Conservation (phyloP, 345 rosid genomes). For the Bruguiera sexangula region DNA sequence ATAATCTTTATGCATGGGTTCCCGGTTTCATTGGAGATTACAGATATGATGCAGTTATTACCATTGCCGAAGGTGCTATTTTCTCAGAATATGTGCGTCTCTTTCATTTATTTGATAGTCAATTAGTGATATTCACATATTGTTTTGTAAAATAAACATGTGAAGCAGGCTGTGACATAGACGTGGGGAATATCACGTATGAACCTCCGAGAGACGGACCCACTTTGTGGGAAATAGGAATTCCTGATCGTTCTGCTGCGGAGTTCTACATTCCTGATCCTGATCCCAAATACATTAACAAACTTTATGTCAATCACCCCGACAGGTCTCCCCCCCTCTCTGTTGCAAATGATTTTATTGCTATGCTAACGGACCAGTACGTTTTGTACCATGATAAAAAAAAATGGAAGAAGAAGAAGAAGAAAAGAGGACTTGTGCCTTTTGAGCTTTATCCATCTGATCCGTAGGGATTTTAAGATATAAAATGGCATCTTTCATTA, state of each 20-base stretch:
- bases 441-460: neutral
- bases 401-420: too few relatives aligned
- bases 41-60: slow-evolving; percentile 35
- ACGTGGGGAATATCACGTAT: slow-evolving; percentile 57
- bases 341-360: neutral
- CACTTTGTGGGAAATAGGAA: slow-evolving; percentile 91
- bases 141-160: neutral
- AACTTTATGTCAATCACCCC: slow-evolving; percentile 54
- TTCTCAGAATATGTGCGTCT: neutral
- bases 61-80: slow-evolving; percentile 50
- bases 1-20: slow-evolving; percentile 73
- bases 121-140: neutral
- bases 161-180: slow-evolving; percentile 47
- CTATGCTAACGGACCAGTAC: too few relatives aligned
- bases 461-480: neutral
- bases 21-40: slow-evolving; percentile 88
- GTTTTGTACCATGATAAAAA: too few relatives aligned
- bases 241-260: slow-evolving; percentile 76
- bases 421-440: neutral
- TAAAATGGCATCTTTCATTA: neutral
- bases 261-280: slow-evolving; percentile 83
- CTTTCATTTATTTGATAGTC: neutral
- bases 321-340: slow-evolving; percentile 46
- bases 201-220: slow-evolving; percentile 85
- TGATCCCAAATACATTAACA: slow-evolving; percentile 59